Evolutionary conservation across 2,329 filamentous ascomycete species (phyloP).

Genomic region (Curvularia lunata): DNA sequence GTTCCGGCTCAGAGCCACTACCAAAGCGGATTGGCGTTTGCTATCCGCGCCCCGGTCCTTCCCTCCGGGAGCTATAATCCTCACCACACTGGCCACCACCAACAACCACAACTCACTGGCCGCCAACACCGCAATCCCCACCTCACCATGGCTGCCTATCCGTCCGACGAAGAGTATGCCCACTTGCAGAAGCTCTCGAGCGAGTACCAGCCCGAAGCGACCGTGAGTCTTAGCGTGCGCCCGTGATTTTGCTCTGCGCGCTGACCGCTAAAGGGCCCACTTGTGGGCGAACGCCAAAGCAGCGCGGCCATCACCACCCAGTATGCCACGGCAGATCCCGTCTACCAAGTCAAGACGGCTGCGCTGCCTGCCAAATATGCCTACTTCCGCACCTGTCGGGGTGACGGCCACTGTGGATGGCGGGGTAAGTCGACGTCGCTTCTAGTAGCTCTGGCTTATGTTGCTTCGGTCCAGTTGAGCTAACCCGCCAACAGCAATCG

Average conservation of each 20-base stretch:
- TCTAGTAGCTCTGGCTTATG: neutral
- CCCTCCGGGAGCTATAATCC: slow-evolving; percentile 42
- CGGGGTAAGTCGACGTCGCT: slow-evolving; percentile 70
- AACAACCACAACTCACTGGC: slow-evolving; percentile 14
- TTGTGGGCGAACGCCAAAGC: slow-evolving; percentile 78
- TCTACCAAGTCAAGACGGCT: slow-evolving; percentile 85
- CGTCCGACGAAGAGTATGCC: slow-evolving; percentile 62
- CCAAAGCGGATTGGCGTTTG: slow-evolving; percentile 42
- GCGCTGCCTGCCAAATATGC: slow-evolving; percentile 84
- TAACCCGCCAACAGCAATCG: slow-evolving; percentile 70
- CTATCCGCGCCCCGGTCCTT: slow-evolving; percentile 48
- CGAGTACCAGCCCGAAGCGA: slow-evolving; percentile 64
- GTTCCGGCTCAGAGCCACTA: slow-evolving; percentile 32
- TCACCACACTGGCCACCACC: slow-evolving; percentile 42
- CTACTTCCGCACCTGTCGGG: slow-evolving; percentile 84
- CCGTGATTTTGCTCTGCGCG: slow-evolving; percentile 15
- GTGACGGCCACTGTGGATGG: slow-evolving; percentile 97
- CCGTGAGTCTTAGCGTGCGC: slow-evolving; percentile 53
- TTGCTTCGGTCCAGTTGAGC: slow-evolving; percentile 2
- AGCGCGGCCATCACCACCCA: slow-evolving; percentile 80
- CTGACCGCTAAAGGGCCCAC: slow-evolving; percentile 69
- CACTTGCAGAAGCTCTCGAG: slow-evolving; percentile 68
- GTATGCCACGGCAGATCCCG: slow-evolving; percentile 85
- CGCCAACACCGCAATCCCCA: slow-evolving; percentile 34
- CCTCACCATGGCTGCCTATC: slow-evolving; percentile 49